phyloP scores from a whole-genome alignment of 345 rosid species.

The Raphanus raphanistrum region DNA sequence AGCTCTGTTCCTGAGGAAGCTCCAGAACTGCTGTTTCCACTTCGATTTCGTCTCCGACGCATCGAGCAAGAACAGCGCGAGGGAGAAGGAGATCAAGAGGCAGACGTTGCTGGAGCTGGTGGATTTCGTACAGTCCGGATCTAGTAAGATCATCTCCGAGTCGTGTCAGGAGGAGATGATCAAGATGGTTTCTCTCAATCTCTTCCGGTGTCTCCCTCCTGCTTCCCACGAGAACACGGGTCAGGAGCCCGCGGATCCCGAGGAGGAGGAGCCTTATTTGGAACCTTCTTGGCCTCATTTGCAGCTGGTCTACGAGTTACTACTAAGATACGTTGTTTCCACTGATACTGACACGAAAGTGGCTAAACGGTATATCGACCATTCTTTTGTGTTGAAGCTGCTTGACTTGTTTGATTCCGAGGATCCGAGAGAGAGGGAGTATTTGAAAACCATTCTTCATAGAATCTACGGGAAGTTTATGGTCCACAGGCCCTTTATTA shows the following conservation, averaged over 20 bases:
- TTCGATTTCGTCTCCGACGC: slow-evolving; percentile 70
- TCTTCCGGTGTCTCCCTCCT: neutral
- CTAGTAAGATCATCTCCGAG: slow-evolving; percentile 74
- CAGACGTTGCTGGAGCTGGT: slow-evolving; percentile 78
- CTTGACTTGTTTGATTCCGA: slow-evolving; percentile 87
- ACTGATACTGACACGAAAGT: slow-evolving; percentile 82
- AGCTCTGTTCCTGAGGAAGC: slow-evolving; percentile 59
- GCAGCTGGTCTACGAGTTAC: neutral
- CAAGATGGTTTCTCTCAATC: neutral
- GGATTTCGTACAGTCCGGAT: slow-evolving; percentile 80
- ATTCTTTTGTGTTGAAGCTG: slow-evolving; percentile 78
- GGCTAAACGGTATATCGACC: slow-evolving; percentile 84
- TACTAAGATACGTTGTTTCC: neutral
- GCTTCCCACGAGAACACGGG: neutral
- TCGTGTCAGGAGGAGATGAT: slow-evolving; percentile 21
- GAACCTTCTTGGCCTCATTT: neutral
- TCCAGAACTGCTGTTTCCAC: slow-evolving; percentile 73
- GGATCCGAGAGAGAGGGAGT: neutral
- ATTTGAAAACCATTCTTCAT: neutral
- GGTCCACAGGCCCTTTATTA: neutral
- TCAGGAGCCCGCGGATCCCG: neutral
- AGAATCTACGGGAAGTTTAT: neutral
- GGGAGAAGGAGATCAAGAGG: slow-evolving; percentile 88
- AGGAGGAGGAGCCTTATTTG: neutral
- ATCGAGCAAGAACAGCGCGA: slow-evolving; percentile 48